phyloP scores from a whole-genome alignment of 192 early-diverging fungal species.

The Spizellomyces punctatus region DNA sequence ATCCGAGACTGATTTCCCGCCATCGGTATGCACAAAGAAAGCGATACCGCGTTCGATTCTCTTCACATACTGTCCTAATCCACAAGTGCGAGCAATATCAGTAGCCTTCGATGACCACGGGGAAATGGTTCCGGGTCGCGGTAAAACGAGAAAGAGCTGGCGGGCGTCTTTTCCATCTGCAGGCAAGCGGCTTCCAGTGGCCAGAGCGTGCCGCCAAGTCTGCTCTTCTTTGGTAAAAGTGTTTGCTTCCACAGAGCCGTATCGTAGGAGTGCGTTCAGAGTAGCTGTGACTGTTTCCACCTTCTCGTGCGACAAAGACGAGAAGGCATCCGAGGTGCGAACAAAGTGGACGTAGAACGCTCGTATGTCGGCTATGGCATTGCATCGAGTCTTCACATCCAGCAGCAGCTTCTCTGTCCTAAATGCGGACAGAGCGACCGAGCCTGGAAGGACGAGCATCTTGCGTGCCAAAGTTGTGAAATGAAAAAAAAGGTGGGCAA shows the following conservation, averaged over 20 bases:
- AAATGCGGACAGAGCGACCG: conserved; percentile 78
- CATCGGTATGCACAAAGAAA: conserved; percentile 57
- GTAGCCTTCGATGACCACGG: conserved; percentile 99
- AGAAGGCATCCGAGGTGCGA: conserved; percentile 44
- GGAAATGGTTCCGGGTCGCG: conserved; percentile 93
- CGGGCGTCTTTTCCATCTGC: conserved; percentile 39
- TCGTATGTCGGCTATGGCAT: conserved; percentile 53
- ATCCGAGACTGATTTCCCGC: conserved; percentile 19
- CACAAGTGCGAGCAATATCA: conserved; percentile 93
- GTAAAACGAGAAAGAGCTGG: conserved; percentile 70
- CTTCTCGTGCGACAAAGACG: conserved; percentile 22
- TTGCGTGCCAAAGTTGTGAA: background rate
- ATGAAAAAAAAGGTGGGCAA: too few relatives aligned
- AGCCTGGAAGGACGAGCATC: conserved; percentile 89
- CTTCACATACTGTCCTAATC: conserved; percentile 68
- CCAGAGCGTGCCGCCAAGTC: conserved; percentile 51
- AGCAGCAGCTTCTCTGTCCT: conserved; percentile 62
- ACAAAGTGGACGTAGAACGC: conserved; percentile 82
- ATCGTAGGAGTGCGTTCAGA: conserved; percentile 39
- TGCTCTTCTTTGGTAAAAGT: conserved; percentile 46
- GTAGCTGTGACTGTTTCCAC: conserved; percentile 1
- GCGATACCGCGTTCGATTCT: conserved; percentile 90
- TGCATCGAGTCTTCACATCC: conserved; percentile 58
- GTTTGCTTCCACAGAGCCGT: conserved; percentile 40
- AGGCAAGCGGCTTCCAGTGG: conserved; percentile 15